These are phyloP conservation scores for Vaccinium macrocarpon DNA, from an alignment of 148 eudicot genomes.

Conservation along the genomic window DNA sequence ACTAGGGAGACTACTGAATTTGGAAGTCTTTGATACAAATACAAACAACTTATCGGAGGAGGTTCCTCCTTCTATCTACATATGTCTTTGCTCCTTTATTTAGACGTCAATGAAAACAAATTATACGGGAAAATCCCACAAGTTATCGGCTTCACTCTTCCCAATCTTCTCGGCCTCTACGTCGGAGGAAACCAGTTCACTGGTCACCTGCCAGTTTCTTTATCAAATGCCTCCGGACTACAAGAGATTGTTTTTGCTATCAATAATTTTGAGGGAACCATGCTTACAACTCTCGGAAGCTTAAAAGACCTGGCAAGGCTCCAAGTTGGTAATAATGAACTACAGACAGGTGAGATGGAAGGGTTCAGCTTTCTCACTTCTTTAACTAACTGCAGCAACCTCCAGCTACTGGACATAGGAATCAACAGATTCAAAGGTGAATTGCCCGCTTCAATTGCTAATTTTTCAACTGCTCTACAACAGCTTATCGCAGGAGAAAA, in stretches of 20 bases:
- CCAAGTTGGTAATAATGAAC: rapidly evolving
- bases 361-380: constrained; percentile 8
- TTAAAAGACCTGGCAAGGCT: not conserved
- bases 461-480: not conserved
- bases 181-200: constrained; percentile 9
- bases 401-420: rapidly evolving
- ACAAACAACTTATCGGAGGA: not conserved
- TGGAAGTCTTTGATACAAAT: rapidly evolving
- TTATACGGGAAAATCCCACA: not conserved
- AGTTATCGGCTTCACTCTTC: constrained; percentile 12
- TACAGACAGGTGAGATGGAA: constrained; percentile 1
- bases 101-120: no score
- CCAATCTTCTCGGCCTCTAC: constrained; percentile 13
- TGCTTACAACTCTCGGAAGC: constrained; percentile 13
- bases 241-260: not conserved
- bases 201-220: constrained; percentile 13
- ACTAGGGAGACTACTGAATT: not conserved
- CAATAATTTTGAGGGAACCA: constrained; percentile 11
- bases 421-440: not conserved
- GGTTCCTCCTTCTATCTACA: not conserved
- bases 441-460: not conserved
- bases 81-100: not conserved
- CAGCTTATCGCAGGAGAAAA: rapidly evolving
- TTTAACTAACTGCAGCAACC: not conserved
- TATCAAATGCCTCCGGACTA: constrained; percentile 18